Conservation (phyloP, 345 rosid genomes). For the Chamaenerion angustifolium region DNA sequence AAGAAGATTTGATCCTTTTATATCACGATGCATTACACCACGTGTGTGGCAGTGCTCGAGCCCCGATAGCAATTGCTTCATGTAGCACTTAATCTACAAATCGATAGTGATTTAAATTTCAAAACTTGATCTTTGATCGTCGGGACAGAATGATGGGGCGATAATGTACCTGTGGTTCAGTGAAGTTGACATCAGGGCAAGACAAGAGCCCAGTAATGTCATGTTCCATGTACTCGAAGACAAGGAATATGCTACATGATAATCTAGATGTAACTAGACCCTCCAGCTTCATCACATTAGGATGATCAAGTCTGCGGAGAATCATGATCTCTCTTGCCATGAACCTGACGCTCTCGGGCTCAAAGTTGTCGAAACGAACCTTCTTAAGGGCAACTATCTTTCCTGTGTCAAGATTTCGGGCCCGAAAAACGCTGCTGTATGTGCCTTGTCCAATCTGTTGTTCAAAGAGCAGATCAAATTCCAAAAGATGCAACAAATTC, state of each 20-base stretch:
- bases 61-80: conserved; percentile 19
- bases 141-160: not conserved
- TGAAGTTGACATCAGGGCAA: conserved; percentile 16
- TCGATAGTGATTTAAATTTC: too few relatives aligned
- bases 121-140: not conserved
- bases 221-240: conserved; percentile 27
- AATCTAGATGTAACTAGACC: conserved; percentile 22
- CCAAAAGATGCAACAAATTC: too few relatives aligned
- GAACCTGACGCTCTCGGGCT: conserved; percentile 24
- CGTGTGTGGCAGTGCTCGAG: conserved; percentile 24
- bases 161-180: conserved; percentile 16
- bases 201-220: conserved; percentile 22
- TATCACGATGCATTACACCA: conserved; percentile 25
- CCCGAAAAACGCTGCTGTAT: too few relatives aligned
- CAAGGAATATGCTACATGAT: conserved; percentile 23
- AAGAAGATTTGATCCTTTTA: conserved; percentile 12
- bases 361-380: conserved; percentile 20
- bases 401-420: conserved; percentile 8
- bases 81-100: conserved; percentile 14
- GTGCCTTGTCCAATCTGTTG: too few relatives aligned
- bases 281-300: conserved; percentile 20
- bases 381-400: conserved; percentile 27
- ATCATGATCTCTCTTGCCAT: conserved; percentile 27
- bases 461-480: too few relatives aligned
- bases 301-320: conserved; percentile 24